phyloP scores from a whole-genome alignment of 768 basidiomycete species.

The Cystofilobasidium bisporidii region DNA sequence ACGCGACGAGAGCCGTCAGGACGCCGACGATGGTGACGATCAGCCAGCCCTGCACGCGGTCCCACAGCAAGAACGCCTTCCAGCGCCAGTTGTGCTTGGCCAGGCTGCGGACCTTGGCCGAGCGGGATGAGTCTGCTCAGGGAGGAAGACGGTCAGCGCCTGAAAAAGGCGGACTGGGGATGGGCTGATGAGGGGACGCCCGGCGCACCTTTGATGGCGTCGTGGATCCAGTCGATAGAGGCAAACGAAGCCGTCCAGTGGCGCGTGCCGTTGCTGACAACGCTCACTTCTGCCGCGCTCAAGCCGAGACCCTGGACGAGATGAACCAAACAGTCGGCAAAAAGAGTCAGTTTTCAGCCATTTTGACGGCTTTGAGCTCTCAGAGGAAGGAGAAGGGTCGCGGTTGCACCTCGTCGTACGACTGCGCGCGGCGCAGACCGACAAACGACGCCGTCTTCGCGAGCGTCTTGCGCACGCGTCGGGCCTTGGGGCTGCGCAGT shows the following conservation, averaged over 20 bases:
- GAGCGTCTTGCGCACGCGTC: background rate
- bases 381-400: background rate
- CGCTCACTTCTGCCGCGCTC: background rate
- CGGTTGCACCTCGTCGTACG: slow-evolving; percentile 15
- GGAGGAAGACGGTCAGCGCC: background rate
- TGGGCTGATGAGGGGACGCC: background rate
- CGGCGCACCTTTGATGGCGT: slow-evolving; percentile 16
- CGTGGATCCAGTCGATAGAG: slow-evolving; percentile 19
- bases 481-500: background rate
- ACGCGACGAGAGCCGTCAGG: slow-evolving; percentile 16
- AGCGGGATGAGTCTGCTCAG: background rate
- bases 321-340: too few species aligned
- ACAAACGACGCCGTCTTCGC: slow-evolving; percentile 12
- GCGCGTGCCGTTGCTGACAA: background rate
- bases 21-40: slow-evolving; percentile 23
- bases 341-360: background rate
- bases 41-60: slow-evolving; percentile 22
- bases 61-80: slow-evolving; percentile 3
- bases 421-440: background rate
- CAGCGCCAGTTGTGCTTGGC: slow-evolving; percentile 1
- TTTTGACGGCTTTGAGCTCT: too few species aligned
- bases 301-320: background rate
- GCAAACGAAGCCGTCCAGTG: background rate
- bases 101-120: background rate
- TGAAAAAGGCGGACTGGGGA: background rate